A percentile compares a stretch with the other conserved stretches of the same genome.
These are phyloP conservation scores for Penicillium sumatraense DNA, from an alignment of 2,329 filamentous ascomycete genomes.

Conservation along the genomic window DNA sequence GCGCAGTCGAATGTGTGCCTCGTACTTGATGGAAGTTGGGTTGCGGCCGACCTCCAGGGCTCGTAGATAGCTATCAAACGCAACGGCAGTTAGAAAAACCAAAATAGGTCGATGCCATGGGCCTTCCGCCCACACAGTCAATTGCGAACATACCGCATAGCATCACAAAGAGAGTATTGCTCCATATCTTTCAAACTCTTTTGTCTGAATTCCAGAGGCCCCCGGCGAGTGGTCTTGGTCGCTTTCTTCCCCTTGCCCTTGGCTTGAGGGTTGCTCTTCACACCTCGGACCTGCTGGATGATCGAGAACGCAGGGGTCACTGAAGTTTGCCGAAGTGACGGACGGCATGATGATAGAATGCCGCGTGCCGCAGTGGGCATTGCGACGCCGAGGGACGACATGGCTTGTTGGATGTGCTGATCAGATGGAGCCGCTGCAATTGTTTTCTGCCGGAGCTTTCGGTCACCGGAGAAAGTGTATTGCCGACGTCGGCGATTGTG, in stretches of 20 bases:
- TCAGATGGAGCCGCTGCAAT: constrained; percentile 23
- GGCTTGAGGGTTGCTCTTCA: constrained; percentile 41
- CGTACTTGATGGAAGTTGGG: constrained; percentile 79
- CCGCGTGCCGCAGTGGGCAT: constrained; percentile 41
- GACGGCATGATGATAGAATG: constrained; percentile 39
- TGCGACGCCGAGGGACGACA: constrained; percentile 41
- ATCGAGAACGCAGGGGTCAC: constrained; percentile 37
- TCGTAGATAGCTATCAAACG: constrained; percentile 73
- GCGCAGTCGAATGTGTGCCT: constrained; percentile 80
- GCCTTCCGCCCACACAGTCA: not conserved
- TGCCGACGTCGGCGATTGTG: constrained; percentile 28
- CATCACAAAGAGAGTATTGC: constrained; percentile 84
- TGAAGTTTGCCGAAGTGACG: constrained; percentile 32
- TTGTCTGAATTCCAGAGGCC: constrained; percentile 67
- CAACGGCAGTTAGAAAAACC: constrained; percentile 16
- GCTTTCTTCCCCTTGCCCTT: constrained; percentile 55
- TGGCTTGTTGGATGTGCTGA: constrained; percentile 26
- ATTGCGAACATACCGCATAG: constrained; percentile 68
- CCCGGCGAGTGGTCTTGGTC: constrained; percentile 66
- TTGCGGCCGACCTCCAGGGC: constrained; percentile 87
- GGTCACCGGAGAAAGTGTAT: constrained; percentile 37
- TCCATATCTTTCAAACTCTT: constrained; percentile 67
- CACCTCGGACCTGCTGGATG: constrained; percentile 42
- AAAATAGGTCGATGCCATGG: not conserved
- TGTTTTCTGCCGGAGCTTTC: constrained; percentile 42